Evolutionary conservation across 1,284 basidiomycete species (phyloP).

Genomic region (Leccinum subrobustum): DNA sequence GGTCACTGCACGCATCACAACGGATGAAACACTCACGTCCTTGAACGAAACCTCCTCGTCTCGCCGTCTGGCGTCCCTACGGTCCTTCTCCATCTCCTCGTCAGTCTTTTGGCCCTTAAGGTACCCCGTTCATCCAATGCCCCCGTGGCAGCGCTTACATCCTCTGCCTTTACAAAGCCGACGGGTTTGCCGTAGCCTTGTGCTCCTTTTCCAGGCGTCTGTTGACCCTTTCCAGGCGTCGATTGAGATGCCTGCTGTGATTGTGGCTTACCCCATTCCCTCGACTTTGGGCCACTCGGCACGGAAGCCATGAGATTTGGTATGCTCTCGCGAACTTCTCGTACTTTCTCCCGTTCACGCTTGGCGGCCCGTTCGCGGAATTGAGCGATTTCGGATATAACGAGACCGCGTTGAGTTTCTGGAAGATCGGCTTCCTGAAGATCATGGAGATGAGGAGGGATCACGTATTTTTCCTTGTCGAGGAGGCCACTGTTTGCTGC

Average conservation of each 20-base stretch:
- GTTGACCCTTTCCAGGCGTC: slow-evolving; percentile 37
- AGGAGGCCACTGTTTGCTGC: slow-evolving; percentile 64
- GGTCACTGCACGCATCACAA: not conserved
- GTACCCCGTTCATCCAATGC: slow-evolving; percentile 35
- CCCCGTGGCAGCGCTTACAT: slow-evolving; percentile 33
- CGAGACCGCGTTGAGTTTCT: slow-evolving; percentile 91
- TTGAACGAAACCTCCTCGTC: slow-evolving; percentile 82
- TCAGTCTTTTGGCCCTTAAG: slow-evolving; percentile 64
- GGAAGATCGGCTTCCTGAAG: slow-evolving; percentile 93
- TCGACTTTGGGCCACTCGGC: slow-evolving; percentile 69
- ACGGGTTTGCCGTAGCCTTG: slow-evolving; percentile 78
- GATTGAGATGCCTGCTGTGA: slow-evolving; percentile 40
- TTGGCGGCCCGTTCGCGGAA: slow-evolving; percentile 85
- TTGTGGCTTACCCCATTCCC: slow-evolving; percentile 73
- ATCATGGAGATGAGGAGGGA: slow-evolving; percentile 93
- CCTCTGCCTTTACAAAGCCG: slow-evolving; percentile 74
- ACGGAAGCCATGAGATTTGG: slow-evolving; percentile 37
- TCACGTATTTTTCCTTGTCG: slow-evolving; percentile 79
- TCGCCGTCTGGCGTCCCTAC: slow-evolving; percentile 67
- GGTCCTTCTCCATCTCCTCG: slow-evolving; percentile 79
- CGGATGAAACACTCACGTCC: slow-evolving; percentile 61
- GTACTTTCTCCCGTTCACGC: slow-evolving; percentile 81
- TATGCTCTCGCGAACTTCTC: slow-evolving; percentile 63
- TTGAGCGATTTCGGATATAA: slow-evolving; percentile 92
- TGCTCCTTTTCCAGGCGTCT: slow-evolving; percentile 60